phyloP scores from a whole-genome alignment of 164 flowering plant species.

The Liquidambar formosana region DNA sequence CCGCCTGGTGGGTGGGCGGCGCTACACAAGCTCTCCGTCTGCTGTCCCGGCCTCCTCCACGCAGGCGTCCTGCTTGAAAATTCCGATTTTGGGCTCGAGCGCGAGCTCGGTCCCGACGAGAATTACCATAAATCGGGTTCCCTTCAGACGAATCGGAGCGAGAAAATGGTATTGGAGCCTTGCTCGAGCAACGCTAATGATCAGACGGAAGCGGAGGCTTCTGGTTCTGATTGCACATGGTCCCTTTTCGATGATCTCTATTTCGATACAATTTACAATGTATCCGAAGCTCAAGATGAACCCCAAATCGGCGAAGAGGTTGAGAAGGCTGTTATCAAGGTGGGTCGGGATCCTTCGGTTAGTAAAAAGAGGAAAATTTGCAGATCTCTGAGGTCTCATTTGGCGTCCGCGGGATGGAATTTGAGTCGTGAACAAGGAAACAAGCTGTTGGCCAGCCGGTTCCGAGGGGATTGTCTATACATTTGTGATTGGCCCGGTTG shows the following conservation, averaged over 20 bases:
- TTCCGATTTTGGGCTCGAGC: constrained; percentile 90
- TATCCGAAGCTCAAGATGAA: constrained; percentile 38
- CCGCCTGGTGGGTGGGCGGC: constrained; percentile 74
- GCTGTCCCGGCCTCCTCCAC: constrained; percentile 91
- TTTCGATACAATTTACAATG: constrained; percentile 61
- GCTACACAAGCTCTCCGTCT: constrained; percentile 79
- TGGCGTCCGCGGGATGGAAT: constrained; percentile 76
- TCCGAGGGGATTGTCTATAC: constrained; percentile 82
- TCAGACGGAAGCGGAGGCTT: constrained; percentile 6
- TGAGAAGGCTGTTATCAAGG: constrained; percentile 15
- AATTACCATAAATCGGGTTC: constrained; percentile 14
- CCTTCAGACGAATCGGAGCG: neutral
- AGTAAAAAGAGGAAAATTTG: constrained; percentile 41
- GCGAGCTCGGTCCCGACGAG: constrained; percentile 82
- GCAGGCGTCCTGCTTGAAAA: constrained; percentile 81
- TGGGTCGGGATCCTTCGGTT: constrained; percentile 15
- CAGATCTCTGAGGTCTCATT: constrained; percentile 50
- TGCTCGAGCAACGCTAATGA: constrained; percentile 7
- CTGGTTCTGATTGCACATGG: constrained; percentile 48
- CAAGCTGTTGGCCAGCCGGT: constrained; percentile 84
- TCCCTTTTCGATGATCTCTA: constrained; percentile 83
- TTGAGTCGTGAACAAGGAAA: constrained; percentile 88
- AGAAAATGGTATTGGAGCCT: neutral
- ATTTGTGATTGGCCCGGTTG: constrained; percentile 98
- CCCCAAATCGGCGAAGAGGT: neutral